Percentiles rank a stretch among this genome's conserved stretches.
Evolutionary conservation across 768 basidiomycete genomes (phyloP).

Genomic region (Mycena alexandri): DNA sequence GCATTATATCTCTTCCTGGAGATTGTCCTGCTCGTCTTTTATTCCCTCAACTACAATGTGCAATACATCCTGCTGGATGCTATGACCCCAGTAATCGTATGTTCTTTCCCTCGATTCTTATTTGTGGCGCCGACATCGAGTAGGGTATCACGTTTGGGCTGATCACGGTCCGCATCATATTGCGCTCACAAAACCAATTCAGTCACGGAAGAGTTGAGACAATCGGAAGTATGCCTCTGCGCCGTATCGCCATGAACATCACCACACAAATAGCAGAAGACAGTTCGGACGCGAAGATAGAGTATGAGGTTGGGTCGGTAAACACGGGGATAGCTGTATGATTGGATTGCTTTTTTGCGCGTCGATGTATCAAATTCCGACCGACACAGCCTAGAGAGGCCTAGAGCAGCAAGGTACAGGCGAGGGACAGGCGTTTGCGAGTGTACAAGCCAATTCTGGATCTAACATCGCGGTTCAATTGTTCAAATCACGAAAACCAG

Average conservation of each 20-base stretch:
- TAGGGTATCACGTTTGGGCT: constrained; percentile 2
- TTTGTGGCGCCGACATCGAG: neutral
- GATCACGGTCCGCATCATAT: neutral
- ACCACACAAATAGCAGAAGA: too few species aligned
- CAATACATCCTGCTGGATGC: constrained; percentile 39
- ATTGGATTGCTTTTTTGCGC: too few species aligned
- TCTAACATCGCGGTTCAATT: too few species aligned
- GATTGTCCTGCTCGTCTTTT: constrained; percentile 37
- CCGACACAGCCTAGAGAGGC: too few species aligned
- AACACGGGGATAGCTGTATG: too few species aligned
- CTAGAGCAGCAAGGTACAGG: too few species aligned
- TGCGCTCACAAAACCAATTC: neutral
- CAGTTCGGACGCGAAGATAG: too few species aligned
- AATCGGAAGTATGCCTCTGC: neutral
- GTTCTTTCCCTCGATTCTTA: neutral
- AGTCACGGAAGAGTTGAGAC: neutral
- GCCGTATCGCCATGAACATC: neutral
- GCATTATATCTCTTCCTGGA: constrained; percentile 38
- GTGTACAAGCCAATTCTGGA: too few species aligned
- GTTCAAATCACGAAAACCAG: too few species aligned
- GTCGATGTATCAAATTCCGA: too few species aligned
- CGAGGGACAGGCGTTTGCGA: too few species aligned
- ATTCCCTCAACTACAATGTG: constrained; percentile 35
- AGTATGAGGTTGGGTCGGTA: too few species aligned
- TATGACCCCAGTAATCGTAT: constrained; percentile 34